phyloP scores from a whole-genome alignment of 176 grass and related monocot genomes.

The Aegilops bicornis region DNA sequence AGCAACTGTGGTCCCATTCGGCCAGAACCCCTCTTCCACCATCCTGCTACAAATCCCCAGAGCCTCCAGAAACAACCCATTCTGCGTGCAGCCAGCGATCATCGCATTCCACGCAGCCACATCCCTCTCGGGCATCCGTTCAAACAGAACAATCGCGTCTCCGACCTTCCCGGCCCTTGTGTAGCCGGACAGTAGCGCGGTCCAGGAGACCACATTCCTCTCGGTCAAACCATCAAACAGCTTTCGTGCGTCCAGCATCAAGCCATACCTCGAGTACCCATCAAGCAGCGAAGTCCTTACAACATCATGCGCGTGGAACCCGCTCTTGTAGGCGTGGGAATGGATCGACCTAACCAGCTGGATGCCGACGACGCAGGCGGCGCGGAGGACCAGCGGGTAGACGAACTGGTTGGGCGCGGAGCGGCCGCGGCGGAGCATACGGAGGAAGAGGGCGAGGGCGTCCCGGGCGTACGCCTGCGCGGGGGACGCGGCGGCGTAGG shows the following conservation, averaged over 20 bases:
- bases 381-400: slow-evolving; percentile 68
- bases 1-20: slow-evolving; percentile 64
- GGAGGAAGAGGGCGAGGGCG: slow-evolving; percentile 56
- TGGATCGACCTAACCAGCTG: slow-evolving; percentile 53
- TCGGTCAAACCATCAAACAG: slow-evolving; percentile 80
- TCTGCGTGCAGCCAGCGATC: slow-evolving; percentile 61
- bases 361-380: slow-evolving; percentile 39
- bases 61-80: slow-evolving; percentile 56
- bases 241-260: slow-evolving; percentile 52
- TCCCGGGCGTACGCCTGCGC: not conserved
- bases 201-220: slow-evolving; percentile 71
- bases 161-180: slow-evolving; percentile 48
- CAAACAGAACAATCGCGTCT: slow-evolving; percentile 55
- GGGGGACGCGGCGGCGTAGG: slow-evolving; percentile 35
- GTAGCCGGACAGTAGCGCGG: slow-evolving; percentile 64
- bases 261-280: slow-evolving; percentile 60
- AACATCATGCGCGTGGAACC: slow-evolving; percentile 47
- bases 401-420: slow-evolving; percentile 73
- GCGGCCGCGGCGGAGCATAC: slow-evolving; percentile 53
- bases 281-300: slow-evolving; percentile 60
- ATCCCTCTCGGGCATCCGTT: slow-evolving; percentile 67
- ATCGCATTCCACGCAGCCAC: slow-evolving; percentile 77
- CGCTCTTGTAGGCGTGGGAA: slow-evolving; percentile 48
- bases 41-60: slow-evolving; percentile 57
- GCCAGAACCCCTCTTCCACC: slow-evolving; percentile 40